phyloP scores from a whole-genome alignment of 257 asterid genomes.

The Lycium ferocissimum region DNA sequence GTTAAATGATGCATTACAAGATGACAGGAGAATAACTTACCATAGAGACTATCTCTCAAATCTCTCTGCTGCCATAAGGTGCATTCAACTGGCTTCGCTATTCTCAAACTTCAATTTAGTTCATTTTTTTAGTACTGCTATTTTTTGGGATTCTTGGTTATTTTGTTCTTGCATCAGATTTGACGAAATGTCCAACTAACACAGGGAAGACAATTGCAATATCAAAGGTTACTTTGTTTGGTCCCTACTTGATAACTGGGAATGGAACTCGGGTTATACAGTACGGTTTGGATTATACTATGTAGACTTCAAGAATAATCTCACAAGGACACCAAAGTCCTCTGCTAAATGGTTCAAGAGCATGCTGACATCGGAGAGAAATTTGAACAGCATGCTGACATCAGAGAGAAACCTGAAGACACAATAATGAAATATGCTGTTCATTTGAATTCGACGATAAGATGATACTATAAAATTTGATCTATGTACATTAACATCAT shows the following conservation, averaged over 20 bases:
- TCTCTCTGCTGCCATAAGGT: conserved; percentile 90
- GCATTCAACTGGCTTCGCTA: background rate
- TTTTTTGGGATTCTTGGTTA: background rate
- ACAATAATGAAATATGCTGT: background rate
- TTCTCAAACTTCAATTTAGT: background rate
- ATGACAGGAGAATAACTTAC: conserved; percentile 68
- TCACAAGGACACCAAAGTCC: conserved; percentile 80
- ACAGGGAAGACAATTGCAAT: conserved; percentile 79
- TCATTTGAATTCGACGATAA: background rate
- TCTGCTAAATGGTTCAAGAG: conserved; percentile 74
- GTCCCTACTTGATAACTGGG: conserved; percentile 96
- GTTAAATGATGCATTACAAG: conserved; percentile 54
- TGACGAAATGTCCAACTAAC: background rate
- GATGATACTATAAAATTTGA: background rate
- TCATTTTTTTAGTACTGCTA: background rate
- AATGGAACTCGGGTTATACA: conserved; percentile 92
- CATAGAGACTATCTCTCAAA: conserved; percentile 81
- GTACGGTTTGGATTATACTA: conserved; percentile 80
- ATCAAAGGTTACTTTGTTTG: conserved; percentile 78
- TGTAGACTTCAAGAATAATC: conserved; percentile 81
- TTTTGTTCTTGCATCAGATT: background rate
- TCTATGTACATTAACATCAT: background rate
- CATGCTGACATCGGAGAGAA: conserved; percentile 48
- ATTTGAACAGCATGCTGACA: conserved; percentile 44
- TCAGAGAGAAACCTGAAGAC: conserved; percentile 23